phyloP scores from a whole-genome alignment of 2,329 filamentous ascomycete species.

The Clarireedia hainanense region DNA sequence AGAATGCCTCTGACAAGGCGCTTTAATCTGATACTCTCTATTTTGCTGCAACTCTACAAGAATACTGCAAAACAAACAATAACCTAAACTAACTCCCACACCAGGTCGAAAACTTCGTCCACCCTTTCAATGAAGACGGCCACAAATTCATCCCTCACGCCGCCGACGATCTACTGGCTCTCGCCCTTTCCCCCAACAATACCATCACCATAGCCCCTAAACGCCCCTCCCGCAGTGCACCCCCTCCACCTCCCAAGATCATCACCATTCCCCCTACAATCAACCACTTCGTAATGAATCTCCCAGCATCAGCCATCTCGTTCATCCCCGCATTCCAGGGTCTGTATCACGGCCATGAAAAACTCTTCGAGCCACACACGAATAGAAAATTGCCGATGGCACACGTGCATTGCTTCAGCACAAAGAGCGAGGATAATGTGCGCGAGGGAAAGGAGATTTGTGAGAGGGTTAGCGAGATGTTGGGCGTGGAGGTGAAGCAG shows the following conservation, averaged over 20 bases:
- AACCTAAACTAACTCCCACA: conserved; percentile 1
- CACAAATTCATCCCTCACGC: conserved; percentile 69
- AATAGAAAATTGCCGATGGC: conserved; percentile 63
- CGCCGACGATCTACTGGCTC: conserved; percentile 50
- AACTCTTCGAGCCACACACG: conserved; percentile 55
- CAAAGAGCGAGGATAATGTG: conserved; percentile 68
- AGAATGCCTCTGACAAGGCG: conserved; percentile 15
- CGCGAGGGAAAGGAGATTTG: conserved; percentile 58
- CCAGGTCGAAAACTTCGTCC: conserved; percentile 61
- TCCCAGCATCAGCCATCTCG: conserved; percentile 80
- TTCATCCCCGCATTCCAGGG: conserved; percentile 74
- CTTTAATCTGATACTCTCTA: conserved; percentile 11
- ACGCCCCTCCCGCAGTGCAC: conserved; percentile 18
- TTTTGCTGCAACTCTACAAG: not conserved
- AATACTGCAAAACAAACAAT: not conserved
- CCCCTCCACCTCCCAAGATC: conserved; percentile 31
- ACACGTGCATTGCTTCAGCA: conserved; percentile 91
- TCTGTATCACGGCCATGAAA: conserved; percentile 65
- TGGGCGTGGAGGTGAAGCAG: conserved; percentile 35
- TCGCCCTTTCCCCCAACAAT: conserved; percentile 41
- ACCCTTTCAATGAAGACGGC: conserved; percentile 75
- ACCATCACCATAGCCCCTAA: conserved; percentile 43
- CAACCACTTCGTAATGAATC: conserved; percentile 96
- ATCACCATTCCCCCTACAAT: conserved; percentile 64
- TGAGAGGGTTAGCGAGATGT: conserved; percentile 48